A percentile compares a stretch with the other conserved stretches of the same genome.
Conservation (phyloP, 768 basidiomycete species). For the Suillus discolor region DNA sequence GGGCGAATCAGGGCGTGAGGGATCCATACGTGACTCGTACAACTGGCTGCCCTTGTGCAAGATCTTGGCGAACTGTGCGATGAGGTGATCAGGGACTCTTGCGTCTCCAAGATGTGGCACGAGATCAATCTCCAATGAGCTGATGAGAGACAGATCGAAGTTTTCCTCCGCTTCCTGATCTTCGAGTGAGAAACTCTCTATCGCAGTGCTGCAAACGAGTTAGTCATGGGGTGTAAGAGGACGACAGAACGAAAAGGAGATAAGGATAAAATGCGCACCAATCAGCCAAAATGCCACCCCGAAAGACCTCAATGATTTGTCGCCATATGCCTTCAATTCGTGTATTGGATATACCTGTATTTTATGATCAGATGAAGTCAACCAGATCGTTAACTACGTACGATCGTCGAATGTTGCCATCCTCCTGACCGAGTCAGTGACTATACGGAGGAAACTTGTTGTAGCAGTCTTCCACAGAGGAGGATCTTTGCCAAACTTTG, state of each 20-base stretch:
- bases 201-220: conserved; percentile 47
- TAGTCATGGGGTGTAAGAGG: neutral
- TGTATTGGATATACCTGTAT: conserved; percentile 57
- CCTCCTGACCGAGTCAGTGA: conserved; percentile 63
- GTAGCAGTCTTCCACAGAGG: conserved; percentile 98
- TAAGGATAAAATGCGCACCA: conserved; percentile 53
- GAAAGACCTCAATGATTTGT: conserved; percentile 79
- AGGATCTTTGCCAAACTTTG: conserved; percentile 82
- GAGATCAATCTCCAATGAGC: conserved; percentile 77
- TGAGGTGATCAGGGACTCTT: conserved; percentile 71
- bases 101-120: conserved; percentile 72
- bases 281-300: conserved; percentile 81
- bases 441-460: conserved; percentile 69
- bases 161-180: conserved; percentile 79
- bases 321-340: conserved; percentile 84
- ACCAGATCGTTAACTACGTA: conserved; percentile 28
- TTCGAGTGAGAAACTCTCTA: conserved; percentile 59
- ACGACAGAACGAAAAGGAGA: neutral
- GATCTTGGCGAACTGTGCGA: conserved; percentile 67
- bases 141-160: conserved; percentile 82
- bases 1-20: conserved; percentile 16
- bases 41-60: conserved; percentile 74
- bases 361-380: neutral
- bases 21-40: conserved; percentile 37
- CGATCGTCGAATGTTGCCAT: conserved; percentile 54